These are phyloP conservation scores for Penicillium sp. DNA, from an alignment of 2,329 filamentous ascomycete species.

Conservation along the genomic window DNA sequence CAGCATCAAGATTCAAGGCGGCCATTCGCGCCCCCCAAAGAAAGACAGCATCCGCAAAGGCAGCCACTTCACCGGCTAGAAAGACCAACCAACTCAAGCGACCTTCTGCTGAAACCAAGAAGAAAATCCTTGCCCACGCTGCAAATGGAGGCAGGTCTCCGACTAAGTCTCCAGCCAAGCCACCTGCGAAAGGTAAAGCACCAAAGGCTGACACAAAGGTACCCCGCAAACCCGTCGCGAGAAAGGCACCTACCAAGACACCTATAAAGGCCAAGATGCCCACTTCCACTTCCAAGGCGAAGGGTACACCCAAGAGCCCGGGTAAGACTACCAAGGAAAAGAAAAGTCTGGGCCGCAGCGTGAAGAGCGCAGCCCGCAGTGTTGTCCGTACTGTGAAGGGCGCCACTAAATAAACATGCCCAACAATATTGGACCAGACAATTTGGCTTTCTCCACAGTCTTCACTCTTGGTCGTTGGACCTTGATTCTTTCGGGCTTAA, in stretches of 20 bases:
- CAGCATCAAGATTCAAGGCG: conserved; percentile 29
- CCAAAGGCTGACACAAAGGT: conserved; percentile 11
- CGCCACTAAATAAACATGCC: conserved; percentile 8
- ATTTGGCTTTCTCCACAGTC: background rate
- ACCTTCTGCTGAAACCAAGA: conserved; percentile 31
- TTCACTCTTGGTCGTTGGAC: background rate
- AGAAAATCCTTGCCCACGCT: conserved; percentile 27
- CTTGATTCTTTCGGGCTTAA: background rate
- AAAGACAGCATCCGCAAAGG: conserved; percentile 12
- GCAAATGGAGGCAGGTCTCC: conserved; percentile 21
- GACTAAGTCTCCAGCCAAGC: conserved; percentile 4
- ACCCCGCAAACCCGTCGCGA: conserved; percentile 10
- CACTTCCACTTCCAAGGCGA: conserved; percentile 6
- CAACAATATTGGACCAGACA: background rate
- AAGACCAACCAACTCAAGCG: conserved; percentile 27
- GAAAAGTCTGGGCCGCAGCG: conserved; percentile 10
- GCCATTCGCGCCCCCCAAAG: conserved; percentile 15
- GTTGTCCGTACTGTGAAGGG: conserved; percentile 21
- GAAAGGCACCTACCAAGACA: conserved; percentile 11
- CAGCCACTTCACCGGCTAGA: conserved; percentile 19
- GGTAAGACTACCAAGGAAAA: conserved; percentile 8
- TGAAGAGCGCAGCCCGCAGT: conserved; percentile 16
- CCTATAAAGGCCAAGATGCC: conserved; percentile 16
- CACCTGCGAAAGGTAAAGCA: conserved; percentile 7
- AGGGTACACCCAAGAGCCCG: conserved; percentile 4